Base-by-base conservation (phyloP, 2,329 filamentous ascomycete species). In the Escovopsis sp. region DNA sequence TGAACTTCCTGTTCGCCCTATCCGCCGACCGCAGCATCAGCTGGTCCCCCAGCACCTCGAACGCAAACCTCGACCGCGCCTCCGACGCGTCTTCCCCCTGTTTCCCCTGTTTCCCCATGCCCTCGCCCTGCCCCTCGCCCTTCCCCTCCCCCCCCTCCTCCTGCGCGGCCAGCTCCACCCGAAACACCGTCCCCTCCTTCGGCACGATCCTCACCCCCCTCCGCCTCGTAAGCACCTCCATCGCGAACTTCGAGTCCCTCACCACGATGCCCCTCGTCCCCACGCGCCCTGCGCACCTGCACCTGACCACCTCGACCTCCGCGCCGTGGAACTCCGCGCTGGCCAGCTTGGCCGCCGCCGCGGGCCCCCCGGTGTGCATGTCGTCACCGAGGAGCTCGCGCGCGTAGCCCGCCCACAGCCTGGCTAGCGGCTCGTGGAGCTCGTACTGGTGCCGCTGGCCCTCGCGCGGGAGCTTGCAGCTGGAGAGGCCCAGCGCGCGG, bases 311-410 rank as follows among this genome's bases (percentile, higher is more conserved):
- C 58, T 86, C 76, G 15, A 94, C 55, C 45, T 76, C 63, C 13
- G 88, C 87, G 2, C 90, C 90, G 54, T 96, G 87, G 48, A 86
- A 88, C 57, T 98, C 90, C 2, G 87, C 88, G 38, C 79, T 84
- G 31, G 73, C 76, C 25, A 98, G 61, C 55, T 90, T 81, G 4
- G 80, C 79, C 5, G 78, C 81, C 3, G 77, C 69, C 5, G 57
- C 45, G 3, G 71, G 61, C 0, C 71, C 72, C 14, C 78, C 65
- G 1, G 62, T 61, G 41, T 65, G 65, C 3, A 74, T 53, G 41
- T 72, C 68, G 37, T 72, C 51, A 5, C 79, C 80, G 1, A 96
- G 58, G 0, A 94, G 63, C 45, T 94, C 87, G 36, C 76, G 72
- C 49, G 90, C 80, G 56, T 98, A 98, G 3, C 72, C 76, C 27